A percentile compares a stretch with the other conserved stretches of the same genome.
Conservation (phyloP, 2,329 filamentous ascomycete species). For the Dendrostoma leiphaemia region DNA sequence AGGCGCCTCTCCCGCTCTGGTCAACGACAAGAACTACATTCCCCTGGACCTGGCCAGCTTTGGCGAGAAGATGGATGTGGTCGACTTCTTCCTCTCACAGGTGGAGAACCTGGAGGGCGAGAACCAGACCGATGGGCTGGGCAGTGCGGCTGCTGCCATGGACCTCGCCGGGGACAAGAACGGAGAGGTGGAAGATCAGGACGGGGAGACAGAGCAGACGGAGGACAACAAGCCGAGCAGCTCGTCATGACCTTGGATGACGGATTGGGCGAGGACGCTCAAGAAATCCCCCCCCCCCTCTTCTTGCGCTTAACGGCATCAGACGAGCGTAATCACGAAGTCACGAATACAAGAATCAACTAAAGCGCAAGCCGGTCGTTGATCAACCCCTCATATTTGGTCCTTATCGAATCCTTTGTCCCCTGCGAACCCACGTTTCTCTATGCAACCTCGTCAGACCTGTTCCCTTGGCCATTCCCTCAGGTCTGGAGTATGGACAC, state of each 20-base stretch:
- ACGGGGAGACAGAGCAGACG: not conserved
- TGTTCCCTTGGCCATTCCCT: too few relatives aligned
- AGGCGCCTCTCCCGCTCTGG: conserved; percentile 74
- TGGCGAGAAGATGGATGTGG: conserved; percentile 64
- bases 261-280: too few relatives aligned
- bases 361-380: not conserved
- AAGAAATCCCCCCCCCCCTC: too few relatives aligned
- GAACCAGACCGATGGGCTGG: conserved; percentile 45
- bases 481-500: too few relatives aligned
- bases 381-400: not conserved
- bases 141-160: conserved; percentile 34
- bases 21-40: conserved; percentile 83
- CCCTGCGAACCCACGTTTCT: not conserved
- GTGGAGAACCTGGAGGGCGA: conserved; percentile 46
- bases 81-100: conserved; percentile 57
- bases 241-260: conserved; percentile 7
- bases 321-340: not conserved
- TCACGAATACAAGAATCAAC: not conserved
- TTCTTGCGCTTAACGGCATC: too few relatives aligned
- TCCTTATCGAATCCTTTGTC: not conserved
- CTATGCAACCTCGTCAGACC: too few relatives aligned
- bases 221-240: not conserved
- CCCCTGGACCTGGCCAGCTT: conserved; percentile 72
- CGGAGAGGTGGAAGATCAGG: conserved; percentile 21
- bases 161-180: conserved; percentile 36